These are phyloP conservation scores for Fragilariopsis cylindrus DNA, from an alignment of 108 stramenopile genomes.

Conservation along the genomic window DNA sequence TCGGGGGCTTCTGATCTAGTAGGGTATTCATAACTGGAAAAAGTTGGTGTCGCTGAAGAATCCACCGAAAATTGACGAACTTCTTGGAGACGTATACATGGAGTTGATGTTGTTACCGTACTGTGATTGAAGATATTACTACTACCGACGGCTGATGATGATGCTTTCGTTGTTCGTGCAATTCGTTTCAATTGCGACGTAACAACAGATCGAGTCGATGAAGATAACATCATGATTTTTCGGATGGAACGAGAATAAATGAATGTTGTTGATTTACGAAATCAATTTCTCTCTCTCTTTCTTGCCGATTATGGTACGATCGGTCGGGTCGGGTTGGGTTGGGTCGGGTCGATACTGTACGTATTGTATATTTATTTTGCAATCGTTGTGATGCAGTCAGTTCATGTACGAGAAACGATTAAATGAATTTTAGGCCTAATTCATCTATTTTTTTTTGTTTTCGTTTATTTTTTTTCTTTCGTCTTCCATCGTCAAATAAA, in stretches of 20 bases:
- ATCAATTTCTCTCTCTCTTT: neutral
- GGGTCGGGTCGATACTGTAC: no score
- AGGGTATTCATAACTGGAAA: slow-evolving; percentile 73
- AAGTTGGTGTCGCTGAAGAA: neutral
- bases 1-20: slow-evolving; percentile 64
- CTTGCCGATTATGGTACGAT: no score
- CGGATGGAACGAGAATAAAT: neutral
- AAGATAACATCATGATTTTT: neutral
- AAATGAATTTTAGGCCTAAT: no score
- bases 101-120: neutral
- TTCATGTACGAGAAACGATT: no score
- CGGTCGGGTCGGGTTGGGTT: no score
- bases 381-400: no score
- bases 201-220: slow-evolving; percentile 1
- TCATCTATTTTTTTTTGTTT: no score
- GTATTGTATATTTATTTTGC: no score
- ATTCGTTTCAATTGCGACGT: slow-evolving; percentile 6
- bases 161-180: neutral
- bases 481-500: no score
- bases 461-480: no score
- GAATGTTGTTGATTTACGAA: neutral
- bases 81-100: neutral
- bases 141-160: neutral
- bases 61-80: neutral
- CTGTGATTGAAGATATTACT: no score